These are phyloP conservation scores for Talaromyces pinophilus DNA, from an alignment of 2,329 filamentous ascomycete species.

Conservation along the genomic window DNA sequence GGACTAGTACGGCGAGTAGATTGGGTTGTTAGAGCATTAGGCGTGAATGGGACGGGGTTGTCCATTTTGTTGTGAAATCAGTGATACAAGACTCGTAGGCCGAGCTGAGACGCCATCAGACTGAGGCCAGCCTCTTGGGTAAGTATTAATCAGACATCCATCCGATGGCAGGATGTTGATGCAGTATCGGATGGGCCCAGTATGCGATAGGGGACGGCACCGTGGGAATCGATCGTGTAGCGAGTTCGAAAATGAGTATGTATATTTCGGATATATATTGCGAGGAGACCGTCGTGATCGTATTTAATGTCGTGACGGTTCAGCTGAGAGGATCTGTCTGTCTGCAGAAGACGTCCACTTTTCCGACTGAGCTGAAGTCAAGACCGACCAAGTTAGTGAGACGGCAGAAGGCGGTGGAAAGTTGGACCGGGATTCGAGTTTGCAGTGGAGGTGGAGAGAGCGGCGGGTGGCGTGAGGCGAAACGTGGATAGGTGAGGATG, in stretches of 20 bases:
- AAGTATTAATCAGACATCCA: conserved; percentile 7
- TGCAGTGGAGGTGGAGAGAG: neutral
- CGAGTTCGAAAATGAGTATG: neutral
- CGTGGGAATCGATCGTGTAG: neutral
- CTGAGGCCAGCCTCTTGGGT: conserved; percentile 14
- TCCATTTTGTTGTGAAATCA: conserved; percentile 18
- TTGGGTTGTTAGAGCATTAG: neutral
- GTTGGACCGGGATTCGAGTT: conserved; percentile 1
- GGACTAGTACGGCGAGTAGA: conserved; percentile 4
- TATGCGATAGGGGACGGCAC: neutral
- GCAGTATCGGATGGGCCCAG: neutral
- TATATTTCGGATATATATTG: neutral
- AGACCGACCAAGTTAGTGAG: neutral
- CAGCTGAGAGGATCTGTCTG: neutral
- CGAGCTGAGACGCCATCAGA: conserved; percentile 16
- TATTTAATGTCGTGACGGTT: neutral
- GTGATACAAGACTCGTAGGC: neutral
- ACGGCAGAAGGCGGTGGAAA: conserved; percentile 14
- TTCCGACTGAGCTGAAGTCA: neutral
- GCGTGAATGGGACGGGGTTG: conserved; percentile 16
- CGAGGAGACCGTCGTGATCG: neutral
- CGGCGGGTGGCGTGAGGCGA: neutral
- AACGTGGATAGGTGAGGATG: neutral
- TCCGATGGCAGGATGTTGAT: neutral
- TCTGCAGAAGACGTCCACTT: neutral